These are phyloP conservation scores for Apiotrichum montevideense DNA, from an alignment of 1,284 basidiomycete species.

Conservation along the genomic window DNA sequence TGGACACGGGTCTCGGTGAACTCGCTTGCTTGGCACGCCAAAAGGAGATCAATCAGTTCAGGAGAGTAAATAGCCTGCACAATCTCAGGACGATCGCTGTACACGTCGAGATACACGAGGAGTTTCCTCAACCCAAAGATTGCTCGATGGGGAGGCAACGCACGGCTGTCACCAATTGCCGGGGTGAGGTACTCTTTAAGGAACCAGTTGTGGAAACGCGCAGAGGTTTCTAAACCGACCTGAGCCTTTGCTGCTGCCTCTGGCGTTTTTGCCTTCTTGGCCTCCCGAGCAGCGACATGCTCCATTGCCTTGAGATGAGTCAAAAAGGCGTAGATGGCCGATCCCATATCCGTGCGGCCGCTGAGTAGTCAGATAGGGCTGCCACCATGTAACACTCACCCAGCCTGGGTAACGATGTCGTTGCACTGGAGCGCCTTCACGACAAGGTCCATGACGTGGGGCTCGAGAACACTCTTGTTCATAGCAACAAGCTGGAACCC, in stretches of 20 bases:
- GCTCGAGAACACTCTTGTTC: constrained; percentile 23
- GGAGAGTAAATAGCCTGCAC: constrained; percentile 24
- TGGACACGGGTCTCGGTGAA: constrained; percentile 38
- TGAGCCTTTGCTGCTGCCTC: neutral
- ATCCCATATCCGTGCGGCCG: constrained; percentile 33
- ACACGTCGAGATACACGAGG: constrained; percentile 30
- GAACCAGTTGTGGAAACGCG: constrained; percentile 27
- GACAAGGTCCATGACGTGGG: constrained; percentile 20
- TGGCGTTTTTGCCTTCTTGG: constrained; percentile 8
- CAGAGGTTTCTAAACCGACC: neutral
- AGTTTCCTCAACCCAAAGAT: constrained; percentile 30
- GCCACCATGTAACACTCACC: constrained; percentile 17
- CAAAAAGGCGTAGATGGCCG: constrained; percentile 30
- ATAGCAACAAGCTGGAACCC: constrained; percentile 32
- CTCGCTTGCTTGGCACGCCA: constrained; percentile 41
- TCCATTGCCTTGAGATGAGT: constrained; percentile 23
- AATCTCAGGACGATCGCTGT: constrained; percentile 11
- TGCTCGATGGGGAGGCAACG: constrained; percentile 26
- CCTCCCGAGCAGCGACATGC: constrained; percentile 3
- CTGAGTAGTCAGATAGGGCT: constrained; percentile 11
- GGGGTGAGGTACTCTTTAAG: constrained; percentile 24
- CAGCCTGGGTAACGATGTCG: constrained; percentile 24
- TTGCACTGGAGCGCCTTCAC: constrained; percentile 28
- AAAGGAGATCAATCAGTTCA: constrained; percentile 29
- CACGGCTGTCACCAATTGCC: constrained; percentile 20